phyloP scores from a whole-genome alignment of 2,329 filamentous ascomycete genomes.

The Apiospora saccharicola region DNA sequence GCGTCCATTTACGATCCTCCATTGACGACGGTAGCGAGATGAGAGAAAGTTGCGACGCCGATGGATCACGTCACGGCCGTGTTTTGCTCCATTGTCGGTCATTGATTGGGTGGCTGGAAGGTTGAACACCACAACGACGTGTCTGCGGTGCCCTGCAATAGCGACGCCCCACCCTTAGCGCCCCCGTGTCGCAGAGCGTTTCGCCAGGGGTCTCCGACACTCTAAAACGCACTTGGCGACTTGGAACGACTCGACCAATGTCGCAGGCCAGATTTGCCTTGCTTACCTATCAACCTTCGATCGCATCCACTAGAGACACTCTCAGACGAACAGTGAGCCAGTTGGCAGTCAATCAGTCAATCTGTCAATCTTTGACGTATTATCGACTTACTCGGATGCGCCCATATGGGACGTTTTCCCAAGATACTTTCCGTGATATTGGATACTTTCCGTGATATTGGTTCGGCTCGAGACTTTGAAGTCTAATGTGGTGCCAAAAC shows the following conservation, averaged over 20 bases:
- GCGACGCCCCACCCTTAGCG: conserved; percentile 1
- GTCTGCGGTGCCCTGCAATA: background rate
- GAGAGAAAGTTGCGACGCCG: conserved; percentile 13
- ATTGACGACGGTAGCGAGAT: background rate
- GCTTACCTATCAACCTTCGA: background rate
- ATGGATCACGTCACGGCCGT: background rate
- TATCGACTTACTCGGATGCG: background rate
- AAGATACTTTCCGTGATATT: background rate
- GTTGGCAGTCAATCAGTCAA: background rate
- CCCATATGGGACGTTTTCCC: background rate
- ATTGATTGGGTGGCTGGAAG: background rate
- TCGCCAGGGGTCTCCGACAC: conserved; percentile 30
- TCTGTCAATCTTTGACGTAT: background rate
- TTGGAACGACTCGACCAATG: conserved; percentile 22
- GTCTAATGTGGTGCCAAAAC: conserved; percentile 4
- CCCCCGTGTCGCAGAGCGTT: conserved; percentile 28
- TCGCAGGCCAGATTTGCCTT: background rate
- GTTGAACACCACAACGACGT: background rate
- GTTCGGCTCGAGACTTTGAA: background rate
- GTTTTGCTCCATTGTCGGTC: background rate
- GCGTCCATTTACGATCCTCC: background rate
- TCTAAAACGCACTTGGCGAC: conserved; percentile 26
- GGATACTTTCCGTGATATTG: background rate
- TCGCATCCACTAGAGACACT: background rate
- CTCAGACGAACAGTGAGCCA: conserved; percentile 4